Evolutionary conservation across 1,284 basidiomycete genomes (phyloP).

Genomic region (Earliella scabrosa): DNA sequence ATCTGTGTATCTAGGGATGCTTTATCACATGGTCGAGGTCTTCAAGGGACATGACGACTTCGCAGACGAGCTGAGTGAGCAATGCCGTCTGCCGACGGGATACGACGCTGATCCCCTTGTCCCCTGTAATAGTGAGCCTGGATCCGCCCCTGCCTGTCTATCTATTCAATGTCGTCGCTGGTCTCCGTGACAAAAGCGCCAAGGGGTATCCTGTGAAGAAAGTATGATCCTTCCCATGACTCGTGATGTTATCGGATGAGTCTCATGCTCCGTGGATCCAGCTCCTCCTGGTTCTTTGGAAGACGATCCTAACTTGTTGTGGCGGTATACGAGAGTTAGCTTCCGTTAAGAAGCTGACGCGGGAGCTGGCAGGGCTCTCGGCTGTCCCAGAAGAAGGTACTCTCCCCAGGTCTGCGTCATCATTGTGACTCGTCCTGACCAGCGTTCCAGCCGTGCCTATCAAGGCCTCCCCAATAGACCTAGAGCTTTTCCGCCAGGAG

Average conservation of each 20-base stretch:
- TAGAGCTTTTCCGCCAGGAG: constrained; percentile 86
- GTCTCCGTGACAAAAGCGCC: constrained; percentile 91
- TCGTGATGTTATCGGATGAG: constrained; percentile 25
- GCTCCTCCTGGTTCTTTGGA: constrained; percentile 97
- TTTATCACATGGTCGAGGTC: constrained; percentile 93
- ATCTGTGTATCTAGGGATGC: constrained; percentile 89
- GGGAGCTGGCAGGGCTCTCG: constrained; percentile 81
- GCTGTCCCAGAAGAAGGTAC: constrained; percentile 66
- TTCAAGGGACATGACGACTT: constrained; percentile 92
- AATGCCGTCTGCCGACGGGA: constrained; percentile 15
- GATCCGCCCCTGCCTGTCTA: constrained; percentile 95
- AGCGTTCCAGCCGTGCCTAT: constrained; percentile 52
- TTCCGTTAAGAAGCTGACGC: constrained; percentile 83
- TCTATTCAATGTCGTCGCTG: constrained; percentile 88
- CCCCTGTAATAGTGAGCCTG: constrained; percentile 74
- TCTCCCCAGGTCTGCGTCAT: background rate
- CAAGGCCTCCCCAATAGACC: constrained; percentile 88
- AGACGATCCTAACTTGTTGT: constrained; percentile 89
- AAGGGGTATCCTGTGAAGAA: constrained; percentile 98
- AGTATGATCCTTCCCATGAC: constrained; percentile 45
- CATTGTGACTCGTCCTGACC: constrained; percentile 5
- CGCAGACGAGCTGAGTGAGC: constrained; percentile 93
- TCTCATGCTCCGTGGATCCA: constrained; percentile 36
- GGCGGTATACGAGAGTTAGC: constrained; percentile 90
- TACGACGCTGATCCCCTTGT: constrained; percentile 17